Base-by-base conservation (phyloP, 2,329 filamentous ascomycete genomes). In the Neonectria coccinea region DNA sequence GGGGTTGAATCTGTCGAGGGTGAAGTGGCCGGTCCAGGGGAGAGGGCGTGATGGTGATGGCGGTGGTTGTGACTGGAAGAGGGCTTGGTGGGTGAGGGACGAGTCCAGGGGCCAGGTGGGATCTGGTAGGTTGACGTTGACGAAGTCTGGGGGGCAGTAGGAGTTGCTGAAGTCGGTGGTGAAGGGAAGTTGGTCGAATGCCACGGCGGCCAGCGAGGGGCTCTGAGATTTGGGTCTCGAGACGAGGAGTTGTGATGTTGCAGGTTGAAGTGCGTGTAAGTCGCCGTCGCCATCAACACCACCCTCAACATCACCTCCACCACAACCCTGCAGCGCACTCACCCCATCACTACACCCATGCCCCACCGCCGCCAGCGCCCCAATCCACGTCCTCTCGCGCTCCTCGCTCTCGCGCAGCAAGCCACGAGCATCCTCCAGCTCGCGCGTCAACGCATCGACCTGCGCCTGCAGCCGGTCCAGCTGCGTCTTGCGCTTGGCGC, bases 401-500 rank as follows among this genome's bases (percentile, higher is more conserved):
- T 63, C 59, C 33, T 54, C 53, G 1, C 51, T 53, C 14, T 62
- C 53, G 14, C 51, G 57, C 10, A 66, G 29, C 53, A 66, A 55
- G 2, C 29, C 44, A 4, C 33, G 55, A 2, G 55, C 27, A 31
- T 22, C 41, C 4, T 65, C 62, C 1, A 66, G 56, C 12, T 67
- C 61, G 14, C 20, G 33, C 1, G 58, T 56, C 6, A 73, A 50
- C 1, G 65, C 59, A 0, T 66, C 56, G n/a, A 74, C 60, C 48
- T 70, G 62, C 22, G 54, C 27, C 47, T 70, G 69, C 12, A 74
- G 62, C 42, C 57, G 58, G 2, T 66, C 55, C 27, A 73, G 51
- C 18, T 68, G 63, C 1, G 65, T 66, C 42, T 67, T 74, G n/a
- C 64, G 67, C 51, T 72, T 73, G 5, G 66, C 68, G 42, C 70